A percentile compares a stretch with the other conserved stretches of the same genome.
These are phyloP conservation scores for Angomonas ambiguus DNA, from an alignment of 208 protist species.

Conservation along the genomic window DNA sequence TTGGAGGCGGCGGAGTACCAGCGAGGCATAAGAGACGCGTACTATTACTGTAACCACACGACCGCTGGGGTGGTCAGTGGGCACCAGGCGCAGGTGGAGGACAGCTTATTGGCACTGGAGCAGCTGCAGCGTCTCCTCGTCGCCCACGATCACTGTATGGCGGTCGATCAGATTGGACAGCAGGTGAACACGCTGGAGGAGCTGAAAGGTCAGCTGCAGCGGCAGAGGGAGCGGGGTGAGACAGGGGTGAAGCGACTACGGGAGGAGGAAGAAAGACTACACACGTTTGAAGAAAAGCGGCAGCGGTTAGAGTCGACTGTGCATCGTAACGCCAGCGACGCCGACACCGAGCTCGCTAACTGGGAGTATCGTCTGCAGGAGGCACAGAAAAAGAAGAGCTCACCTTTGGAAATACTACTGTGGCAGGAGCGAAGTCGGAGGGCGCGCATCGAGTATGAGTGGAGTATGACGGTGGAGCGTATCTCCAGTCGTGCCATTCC, in stretches of 20 bases:
- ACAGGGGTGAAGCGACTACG: not conserved
- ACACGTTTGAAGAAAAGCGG: conserved; percentile 41
- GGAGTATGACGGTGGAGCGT: conserved; percentile 59
- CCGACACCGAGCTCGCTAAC: conserved; percentile 56
- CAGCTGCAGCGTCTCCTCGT: conserved; percentile 74
- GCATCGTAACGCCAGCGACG: conserved; percentile 21
- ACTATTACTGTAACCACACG: conserved; percentile 53
- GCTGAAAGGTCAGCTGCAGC: conserved; percentile 11
- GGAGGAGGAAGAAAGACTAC: conserved; percentile 18
- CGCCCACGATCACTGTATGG: conserved; percentile 71
- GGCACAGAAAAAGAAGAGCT: conserved; percentile 40
- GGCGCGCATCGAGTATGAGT: conserved; percentile 57
- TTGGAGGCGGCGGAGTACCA: conserved; percentile 49
- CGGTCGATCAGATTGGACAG: conserved; percentile 54
- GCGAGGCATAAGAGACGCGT: conserved; percentile 68
- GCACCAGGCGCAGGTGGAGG: conserved; percentile 55
- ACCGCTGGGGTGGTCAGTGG: conserved; percentile 39
- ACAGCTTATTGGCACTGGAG: conserved; percentile 61
- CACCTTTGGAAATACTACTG: conserved; percentile 39
- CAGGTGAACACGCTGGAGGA: conserved; percentile 60
- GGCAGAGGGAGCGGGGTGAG: not conserved
- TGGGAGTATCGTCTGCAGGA: conserved; percentile 80
- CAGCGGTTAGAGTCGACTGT: conserved; percentile 46
- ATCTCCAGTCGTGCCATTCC: conserved; percentile 55
- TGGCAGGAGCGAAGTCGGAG: conserved; percentile 37